Conservation (phyloP, 257 asterid genomes). For the Solanum rostratum region DNA sequence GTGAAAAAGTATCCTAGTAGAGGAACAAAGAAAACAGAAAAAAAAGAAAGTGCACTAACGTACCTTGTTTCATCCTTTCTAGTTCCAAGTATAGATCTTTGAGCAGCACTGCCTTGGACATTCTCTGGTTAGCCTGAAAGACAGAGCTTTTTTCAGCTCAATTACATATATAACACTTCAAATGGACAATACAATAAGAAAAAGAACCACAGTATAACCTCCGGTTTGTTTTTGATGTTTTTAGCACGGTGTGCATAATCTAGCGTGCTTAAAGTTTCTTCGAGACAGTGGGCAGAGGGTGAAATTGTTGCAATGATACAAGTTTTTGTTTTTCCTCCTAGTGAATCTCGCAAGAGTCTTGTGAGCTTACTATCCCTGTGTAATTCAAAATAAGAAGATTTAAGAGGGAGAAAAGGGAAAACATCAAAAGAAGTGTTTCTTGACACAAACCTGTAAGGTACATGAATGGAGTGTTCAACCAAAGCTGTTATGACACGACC, state of each 20-base stretch:
- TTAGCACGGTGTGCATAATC: conserved; percentile 89
- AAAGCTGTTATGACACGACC: conserved; percentile 79
- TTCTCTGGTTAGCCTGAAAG: conserved; percentile 71
- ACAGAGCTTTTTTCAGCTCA: conserved; percentile 18
- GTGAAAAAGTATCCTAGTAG: background rate
- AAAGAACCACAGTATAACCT: conserved; percentile 22
- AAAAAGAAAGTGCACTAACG: conserved; percentile 1
- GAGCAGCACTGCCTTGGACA: conserved; percentile 60
- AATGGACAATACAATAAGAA: background rate
- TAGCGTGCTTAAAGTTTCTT: conserved; percentile 75
- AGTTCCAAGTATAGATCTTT: conserved; percentile 66
- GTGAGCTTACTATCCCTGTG: conserved; percentile 86
- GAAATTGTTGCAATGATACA: conserved; percentile 81
- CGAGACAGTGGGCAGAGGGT: conserved; percentile 59
- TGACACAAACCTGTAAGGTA: conserved; percentile 66
- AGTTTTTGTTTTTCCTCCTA: conserved; percentile 86
- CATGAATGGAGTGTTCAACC: conserved; percentile 75
- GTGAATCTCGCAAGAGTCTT: conserved; percentile 71
- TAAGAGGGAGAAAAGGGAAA: conserved; percentile 4
- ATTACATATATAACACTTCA: background rate
- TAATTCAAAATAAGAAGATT: background rate
- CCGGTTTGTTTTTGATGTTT: conserved; percentile 79
- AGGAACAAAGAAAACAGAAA: background rate
- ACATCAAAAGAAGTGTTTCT: background rate
- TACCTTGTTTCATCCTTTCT: conserved; percentile 86